Evolutionary conservation across 768 basidiomycete genomes (phyloP), one percentile per base, ranked within the genome.

Genomic region (Pilatotrama ljubarskyi): DNA sequence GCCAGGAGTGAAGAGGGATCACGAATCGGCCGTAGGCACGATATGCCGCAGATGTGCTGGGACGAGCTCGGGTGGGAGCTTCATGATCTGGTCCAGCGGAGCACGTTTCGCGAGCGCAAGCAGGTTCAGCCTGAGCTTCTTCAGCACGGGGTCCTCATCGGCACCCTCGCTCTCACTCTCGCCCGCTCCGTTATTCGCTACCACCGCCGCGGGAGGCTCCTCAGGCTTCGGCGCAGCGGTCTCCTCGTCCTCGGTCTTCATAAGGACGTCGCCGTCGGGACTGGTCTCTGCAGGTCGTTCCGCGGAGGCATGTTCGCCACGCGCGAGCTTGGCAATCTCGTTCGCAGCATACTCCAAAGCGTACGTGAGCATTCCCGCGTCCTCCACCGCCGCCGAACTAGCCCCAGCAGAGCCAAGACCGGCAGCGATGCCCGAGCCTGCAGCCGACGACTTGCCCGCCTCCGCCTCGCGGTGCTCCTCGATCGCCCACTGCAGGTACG

Each of bases 91-190:
- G 65, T 90, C 87, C 61, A 91, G 68, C 1, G 91, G 91, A 10
- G 89, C 89, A 6, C 89, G 81, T 68, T 91, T 90, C 57, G 88
- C 87, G 35, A 93, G 77, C 1, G 90, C 89, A 25, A 93, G 78
- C 26, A 93, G 76, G 68, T 90, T 91, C 63, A 92, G 75, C 38
- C 90, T 80, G 49, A 91, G 74, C 53, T 84, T 80, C 54, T 81
- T 80, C 66, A 85, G 48, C 17, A 76, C 64, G 2, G 80, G 76
- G 55, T 86, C 82, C 68, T 87, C 87, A 18, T 36, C 56, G 11
- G 22, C 36, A 13, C 17, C 24, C 50, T 53, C 66, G 51, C 10
- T 50, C 13, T 52, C 50, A 22, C 41, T 17, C 48, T 36, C 32
- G 6, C 48, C 48, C 13, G 26, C 43, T 25, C 22, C 20, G 36